Evolutionary conservation across 352 stramenopile species (phyloP), one percentile per base, ranked within the genome.

Genomic region (Pythium phragmiticola): DNA sequence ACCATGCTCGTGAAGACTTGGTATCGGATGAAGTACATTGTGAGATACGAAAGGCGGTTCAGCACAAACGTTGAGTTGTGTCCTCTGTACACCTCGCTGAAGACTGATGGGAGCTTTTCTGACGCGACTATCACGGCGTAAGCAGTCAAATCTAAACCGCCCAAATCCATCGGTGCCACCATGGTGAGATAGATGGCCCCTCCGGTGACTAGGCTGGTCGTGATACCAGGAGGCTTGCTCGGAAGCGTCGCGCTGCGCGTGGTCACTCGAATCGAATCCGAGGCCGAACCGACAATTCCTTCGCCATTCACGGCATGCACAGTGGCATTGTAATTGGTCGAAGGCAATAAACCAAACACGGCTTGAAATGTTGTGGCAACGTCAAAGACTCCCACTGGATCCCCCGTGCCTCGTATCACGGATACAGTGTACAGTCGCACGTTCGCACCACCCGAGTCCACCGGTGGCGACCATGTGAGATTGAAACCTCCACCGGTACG

Each of bases 11-110:
- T 87, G 4, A 62, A 45, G 9, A 81, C 72, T 17, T 69, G 74
- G 55, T 77, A 87, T 37, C 75, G 74, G 26, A 89, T 47, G 14
- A 62, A 73, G 60, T 87, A 89, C 14, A 64, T 53, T 9, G 80
- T 87, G 2, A 71, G 72, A 58, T 73, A 84, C 2, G 46, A 43
- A 33, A 89, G 55, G 16, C 66, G 66, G 2, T 57, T 72, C 0
- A 80, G 53, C 13, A 76, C 65, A 36, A 69, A 73, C 0, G 30
- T 67, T 9, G 64, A 7, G 0, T 46, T 63, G 2, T 28, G 1
- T 3, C 80, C 71, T 55, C 63, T 58, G 48, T 87, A 87, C 8
- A 82, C 66, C 54, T 84, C 66, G 8, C 16, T 58, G 43, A 84
- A 87, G 3, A 82, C 64, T 21, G 45, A 77, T 9, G 77, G 74